Evolutionary conservation across 2,329 filamentous ascomycete genomes (phyloP).

Genomic region (Nectriaceae sp.): DNA sequence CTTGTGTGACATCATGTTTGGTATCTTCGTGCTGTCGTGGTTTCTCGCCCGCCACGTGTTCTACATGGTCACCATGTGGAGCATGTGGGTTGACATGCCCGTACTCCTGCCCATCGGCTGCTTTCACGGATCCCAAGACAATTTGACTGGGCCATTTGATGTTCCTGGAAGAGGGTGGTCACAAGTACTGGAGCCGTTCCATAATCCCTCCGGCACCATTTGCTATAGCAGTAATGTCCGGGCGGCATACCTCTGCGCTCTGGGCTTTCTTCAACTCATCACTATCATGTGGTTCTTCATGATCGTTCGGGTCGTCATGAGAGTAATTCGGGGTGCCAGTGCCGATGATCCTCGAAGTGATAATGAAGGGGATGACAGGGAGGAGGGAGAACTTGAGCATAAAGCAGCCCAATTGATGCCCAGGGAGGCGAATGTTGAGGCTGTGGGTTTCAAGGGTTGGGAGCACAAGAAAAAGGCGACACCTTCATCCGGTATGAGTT

Average conservation of each 20-base stretch:
- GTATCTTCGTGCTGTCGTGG: constrained; percentile 84
- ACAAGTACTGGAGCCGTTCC: constrained; percentile 75
- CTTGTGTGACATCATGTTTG: constrained; percentile 81
- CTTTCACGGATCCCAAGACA: constrained; percentile 62
- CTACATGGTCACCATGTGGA: constrained; percentile 80
- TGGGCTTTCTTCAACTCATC: constrained; percentile 77
- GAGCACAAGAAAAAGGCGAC: constrained; percentile 56
- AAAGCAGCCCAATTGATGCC: constrained; percentile 62
- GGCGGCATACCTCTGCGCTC: constrained; percentile 75
- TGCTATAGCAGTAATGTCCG: constrained; percentile 78
- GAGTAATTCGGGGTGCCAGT: constrained; percentile 72
- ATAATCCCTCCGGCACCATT: constrained; percentile 68
- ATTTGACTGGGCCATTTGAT: constrained; percentile 55
- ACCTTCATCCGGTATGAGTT: constrained; percentile 59
- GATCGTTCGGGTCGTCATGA: constrained; percentile 81
- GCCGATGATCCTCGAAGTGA: constrained; percentile 90
- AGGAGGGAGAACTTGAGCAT: constrained; percentile 55
- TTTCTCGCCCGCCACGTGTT: constrained; percentile 78
- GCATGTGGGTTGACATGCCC: constrained; percentile 58
- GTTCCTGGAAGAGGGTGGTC: constrained; percentile 49
- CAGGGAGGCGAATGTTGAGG: constrained; percentile 75
- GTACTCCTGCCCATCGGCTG: constrained; percentile 67
- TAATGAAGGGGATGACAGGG: constrained; percentile 66
- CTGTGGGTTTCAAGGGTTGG: constrained; percentile 66
- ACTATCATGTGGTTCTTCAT: constrained; percentile 87